Evolutionary conservation across 495 filamentous ascomycete genomes (phyloP).

Genomic region (Xylaria longipes): DNA sequence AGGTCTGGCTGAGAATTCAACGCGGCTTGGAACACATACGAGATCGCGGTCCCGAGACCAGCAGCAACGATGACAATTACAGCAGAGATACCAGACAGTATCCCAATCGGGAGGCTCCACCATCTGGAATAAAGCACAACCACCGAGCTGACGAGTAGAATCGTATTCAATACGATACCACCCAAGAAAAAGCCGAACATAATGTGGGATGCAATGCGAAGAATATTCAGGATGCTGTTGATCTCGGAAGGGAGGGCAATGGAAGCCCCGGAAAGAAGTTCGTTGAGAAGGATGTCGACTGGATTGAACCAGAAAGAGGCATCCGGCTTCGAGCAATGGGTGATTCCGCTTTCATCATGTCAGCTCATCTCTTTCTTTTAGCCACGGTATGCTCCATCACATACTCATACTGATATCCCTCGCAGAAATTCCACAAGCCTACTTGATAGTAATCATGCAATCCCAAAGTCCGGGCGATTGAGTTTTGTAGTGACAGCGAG

Average conservation of each 20-base stretch:
- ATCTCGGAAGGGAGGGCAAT: conserved; percentile 80
- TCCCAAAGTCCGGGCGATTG: conserved; percentile 84
- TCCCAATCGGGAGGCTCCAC: conserved; percentile 53
- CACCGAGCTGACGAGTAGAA: conserved; percentile 57
- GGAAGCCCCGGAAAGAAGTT: conserved; percentile 81
- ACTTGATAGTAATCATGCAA: conserved; percentile 95
- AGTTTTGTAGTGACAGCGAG: conserved; percentile 75
- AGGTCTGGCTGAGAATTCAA: conserved; percentile 67
- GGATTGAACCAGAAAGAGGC: conserved; percentile 90
- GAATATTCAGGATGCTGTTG: conserved; percentile 71
- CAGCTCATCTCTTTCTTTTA: conserved; percentile 16
- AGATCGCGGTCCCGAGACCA: conserved; percentile 81
- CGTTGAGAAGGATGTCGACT: conserved; percentile 74
- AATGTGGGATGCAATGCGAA: conserved; percentile 78
- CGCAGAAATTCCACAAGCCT: conserved; percentile 88
- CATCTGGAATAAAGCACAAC: conserved; percentile 53
- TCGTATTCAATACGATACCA: conserved; percentile 67
- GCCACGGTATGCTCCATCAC: conserved; percentile 16
- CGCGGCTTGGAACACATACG: conserved; percentile 75
- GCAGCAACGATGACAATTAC: conserved; percentile 72
- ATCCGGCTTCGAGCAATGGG: conserved; percentile 70
- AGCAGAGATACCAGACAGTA: conserved; percentile 71
- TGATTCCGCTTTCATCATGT: conserved; percentile 63
- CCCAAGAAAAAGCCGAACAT: conserved; percentile 92
- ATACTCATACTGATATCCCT: conserved; percentile 72